phyloP scores from a whole-genome alignment of 2,329 filamentous ascomycete genomes.

The Triangularia verruculosa region DNA sequence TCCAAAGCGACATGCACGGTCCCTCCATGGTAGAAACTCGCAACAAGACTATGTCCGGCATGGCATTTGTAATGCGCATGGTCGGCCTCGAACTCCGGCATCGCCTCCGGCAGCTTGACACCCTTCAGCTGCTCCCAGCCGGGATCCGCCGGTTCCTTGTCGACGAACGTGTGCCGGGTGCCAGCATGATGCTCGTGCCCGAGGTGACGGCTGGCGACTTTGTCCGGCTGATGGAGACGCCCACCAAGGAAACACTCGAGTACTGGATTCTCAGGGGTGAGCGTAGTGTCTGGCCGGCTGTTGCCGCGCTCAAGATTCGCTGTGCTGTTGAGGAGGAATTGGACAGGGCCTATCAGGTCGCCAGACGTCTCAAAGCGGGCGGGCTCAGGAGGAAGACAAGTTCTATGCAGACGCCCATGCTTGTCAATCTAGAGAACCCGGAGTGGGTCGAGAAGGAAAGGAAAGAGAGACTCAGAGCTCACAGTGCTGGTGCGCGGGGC shows the following conservation, averaged over 20 bases:
- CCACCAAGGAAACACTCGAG: constrained; percentile 69
- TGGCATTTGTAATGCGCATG: constrained; percentile 61
- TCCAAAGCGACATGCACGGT: constrained; percentile 76
- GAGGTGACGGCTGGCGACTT: constrained; percentile 73
- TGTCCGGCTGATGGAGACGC: constrained; percentile 74
- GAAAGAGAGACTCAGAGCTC: constrained; percentile 14
- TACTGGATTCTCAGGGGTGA: constrained; percentile 87
- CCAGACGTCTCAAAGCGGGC: constrained; percentile 60
- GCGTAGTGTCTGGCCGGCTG: constrained; percentile 84
- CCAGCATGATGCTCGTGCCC: constrained; percentile 77
- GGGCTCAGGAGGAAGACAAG: constrained; percentile 24
- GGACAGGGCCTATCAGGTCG: constrained; percentile 78
- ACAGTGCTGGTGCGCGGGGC: constrained; percentile 15
- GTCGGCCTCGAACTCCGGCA: constrained; percentile 76
- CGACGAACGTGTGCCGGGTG: constrained; percentile 76
- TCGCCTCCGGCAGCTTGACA: constrained; percentile 76
- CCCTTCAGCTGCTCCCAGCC: constrained; percentile 67
- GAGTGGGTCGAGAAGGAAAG: constrained; percentile 10
- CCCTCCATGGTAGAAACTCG: constrained; percentile 60
- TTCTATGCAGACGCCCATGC: constrained; percentile 4
- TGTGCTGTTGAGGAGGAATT: constrained; percentile 86
- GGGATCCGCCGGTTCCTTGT: constrained; percentile 73
- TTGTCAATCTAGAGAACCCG: not conserved
- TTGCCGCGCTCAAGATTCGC: constrained; percentile 75
- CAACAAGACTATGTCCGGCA: constrained; percentile 56